Evolutionary conservation across 2,329 filamentous ascomycete genomes (phyloP).

Genomic region (Colletotrichum sp.): DNA sequence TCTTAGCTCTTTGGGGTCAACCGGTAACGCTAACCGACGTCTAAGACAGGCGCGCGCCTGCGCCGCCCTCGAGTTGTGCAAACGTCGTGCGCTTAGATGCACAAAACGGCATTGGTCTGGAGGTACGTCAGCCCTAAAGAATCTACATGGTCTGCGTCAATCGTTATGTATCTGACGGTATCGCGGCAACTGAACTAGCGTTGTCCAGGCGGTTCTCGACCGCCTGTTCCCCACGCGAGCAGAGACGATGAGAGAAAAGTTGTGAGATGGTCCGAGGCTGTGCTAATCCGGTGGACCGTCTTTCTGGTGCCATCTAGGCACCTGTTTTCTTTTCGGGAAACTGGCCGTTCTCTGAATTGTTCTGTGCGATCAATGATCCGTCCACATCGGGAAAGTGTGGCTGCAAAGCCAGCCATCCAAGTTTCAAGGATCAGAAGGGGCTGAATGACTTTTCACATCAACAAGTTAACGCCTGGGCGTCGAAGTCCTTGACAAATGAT

Average conservation of each 20-base stretch:
- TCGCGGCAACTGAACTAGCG: background rate
- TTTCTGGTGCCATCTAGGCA: background rate
- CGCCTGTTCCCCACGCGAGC: background rate
- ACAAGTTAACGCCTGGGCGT: background rate
- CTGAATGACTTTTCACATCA: background rate
- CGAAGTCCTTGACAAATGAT: background rate
- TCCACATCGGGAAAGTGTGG: background rate
- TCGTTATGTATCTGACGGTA: background rate
- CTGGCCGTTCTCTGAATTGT: background rate
- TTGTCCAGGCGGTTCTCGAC: background rate
- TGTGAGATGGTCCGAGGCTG: background rate
- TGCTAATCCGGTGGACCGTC: background rate
- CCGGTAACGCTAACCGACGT: background rate
- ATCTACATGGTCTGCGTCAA: background rate
- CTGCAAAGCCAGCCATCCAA: background rate
- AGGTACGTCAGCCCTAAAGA: background rate
- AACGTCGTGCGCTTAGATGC: constrained; percentile 17
- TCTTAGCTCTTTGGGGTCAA: background rate
- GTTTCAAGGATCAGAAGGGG: background rate
- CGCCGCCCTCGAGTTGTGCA: background rate
- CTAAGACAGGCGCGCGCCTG: background rate
- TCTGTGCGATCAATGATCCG: background rate
- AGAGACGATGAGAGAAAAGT: background rate
- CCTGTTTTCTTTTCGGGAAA: too few species aligned
- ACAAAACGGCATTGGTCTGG: background rate